These are phyloP conservation scores for Neopestalotiopsis sp. DNA, from an alignment of 2,329 filamentous ascomycete species.

Conservation along the genomic window DNA sequence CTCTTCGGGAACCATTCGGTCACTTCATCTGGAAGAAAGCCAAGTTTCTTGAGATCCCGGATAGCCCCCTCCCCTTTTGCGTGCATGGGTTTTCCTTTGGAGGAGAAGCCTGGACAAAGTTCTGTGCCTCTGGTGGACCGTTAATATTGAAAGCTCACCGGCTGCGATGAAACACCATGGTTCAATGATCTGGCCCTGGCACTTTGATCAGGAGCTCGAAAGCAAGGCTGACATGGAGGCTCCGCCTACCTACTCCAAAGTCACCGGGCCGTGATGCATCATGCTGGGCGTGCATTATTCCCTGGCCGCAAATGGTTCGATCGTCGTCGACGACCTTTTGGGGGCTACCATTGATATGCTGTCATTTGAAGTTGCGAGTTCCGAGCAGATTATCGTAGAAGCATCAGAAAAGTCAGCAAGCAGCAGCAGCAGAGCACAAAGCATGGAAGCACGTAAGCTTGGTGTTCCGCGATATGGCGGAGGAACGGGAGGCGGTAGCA, in stretches of 20 bases:
- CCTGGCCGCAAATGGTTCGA: too few species aligned
- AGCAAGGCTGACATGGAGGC: background rate
- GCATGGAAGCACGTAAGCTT: background rate
- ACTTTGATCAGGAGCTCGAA: background rate
- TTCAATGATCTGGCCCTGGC: background rate
- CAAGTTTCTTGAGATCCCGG: too few species aligned
- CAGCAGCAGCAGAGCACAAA: background rate
- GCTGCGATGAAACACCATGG: background rate
- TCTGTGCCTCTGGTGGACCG: background rate
- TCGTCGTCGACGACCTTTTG: too few species aligned
- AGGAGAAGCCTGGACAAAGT: background rate
- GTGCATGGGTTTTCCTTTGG: background rate
- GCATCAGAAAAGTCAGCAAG: too few species aligned
- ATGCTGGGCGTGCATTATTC: too few species aligned
- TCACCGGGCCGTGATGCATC: background rate
- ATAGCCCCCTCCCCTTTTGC: background rate
- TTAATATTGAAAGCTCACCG: background rate
- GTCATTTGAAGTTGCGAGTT: too few species aligned
- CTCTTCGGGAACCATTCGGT: too few species aligned
- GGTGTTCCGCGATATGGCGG: background rate
- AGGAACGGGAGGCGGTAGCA: background rate
- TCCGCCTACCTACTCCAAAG: background rate
- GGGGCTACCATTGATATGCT: too few species aligned
- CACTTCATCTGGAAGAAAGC: too few species aligned
- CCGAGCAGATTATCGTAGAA: too few species aligned